Base-by-base conservation (phyloP, 2,329 filamentous ascomycete genomes). In the Magnaporthiopsis incrustans region DNA sequence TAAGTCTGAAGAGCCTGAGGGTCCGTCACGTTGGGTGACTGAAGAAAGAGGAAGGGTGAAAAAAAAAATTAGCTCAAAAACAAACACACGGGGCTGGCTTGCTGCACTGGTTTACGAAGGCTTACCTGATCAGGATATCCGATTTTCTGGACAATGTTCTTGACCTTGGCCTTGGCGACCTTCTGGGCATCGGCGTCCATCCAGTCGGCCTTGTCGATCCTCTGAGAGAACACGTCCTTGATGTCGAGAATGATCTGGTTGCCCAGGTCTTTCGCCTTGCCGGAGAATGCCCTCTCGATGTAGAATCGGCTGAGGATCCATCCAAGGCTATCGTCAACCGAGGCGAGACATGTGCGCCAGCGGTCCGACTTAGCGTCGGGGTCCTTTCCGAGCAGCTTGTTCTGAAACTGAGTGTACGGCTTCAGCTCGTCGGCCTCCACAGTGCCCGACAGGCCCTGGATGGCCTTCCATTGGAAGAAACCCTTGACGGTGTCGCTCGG, bases 241-340 rank as follows among this genome's bases (percentile, higher is more conserved):
- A 92, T 88, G 67, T 90, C 86, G 12, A 82, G 82, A n/a, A 91
- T 83, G 68, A 92, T 86, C 63, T 85, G 81, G 65, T 90, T 85
- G 22, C 87, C 87, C 59, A 89, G 83, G 4, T 83, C 75, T 71
- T 89, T 89, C 0, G 87, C 86, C 26, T 85, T 82, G 15, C 86
- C 81, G 0, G 86, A 85, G 69, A 91, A 91, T 1, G 87, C 82
- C 61, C 85, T 84, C 66, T 90, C 83, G 2, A 91, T 80, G 67
- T 87, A 92, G 76, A 91, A 90, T 27, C 87, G 84, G 70, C 86
- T 88, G 22, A 90, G 75, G 61, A 89, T 87, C 87, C 88, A 91
- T 2, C 83, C 83, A 27, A 91, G 72, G 6, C 82, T 81, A 27
- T 74, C 72, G 67, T 89, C 85, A 6, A 88, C 79, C 44, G 81